Base-by-base conservation (phyloP, 805 yeast genomes). In the Starmerella ratchasimensis region DNA sequence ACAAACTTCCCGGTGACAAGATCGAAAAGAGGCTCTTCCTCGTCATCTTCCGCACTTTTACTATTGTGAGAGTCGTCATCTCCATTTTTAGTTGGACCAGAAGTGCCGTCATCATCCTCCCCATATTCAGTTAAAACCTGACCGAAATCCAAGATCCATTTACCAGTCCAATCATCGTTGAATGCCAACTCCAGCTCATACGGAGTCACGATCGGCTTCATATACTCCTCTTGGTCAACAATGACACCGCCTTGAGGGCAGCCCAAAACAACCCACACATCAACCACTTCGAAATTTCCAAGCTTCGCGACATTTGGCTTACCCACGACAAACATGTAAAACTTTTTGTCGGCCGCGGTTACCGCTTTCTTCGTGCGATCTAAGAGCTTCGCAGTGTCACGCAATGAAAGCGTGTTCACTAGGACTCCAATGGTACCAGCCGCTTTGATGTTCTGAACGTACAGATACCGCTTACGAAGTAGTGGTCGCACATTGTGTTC, bases 231-330 rank as follows among this genome's bases (percentile, higher is more conserved):
- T 39, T 76, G 72, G 56, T 88, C 94, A 11, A 90, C 57, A 26
- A 88, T 74, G 18, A 88, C 77, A 4, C 98, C 98, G 37, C 93
- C 86, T 49, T 84, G 83, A 9, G 93, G 84, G 56, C 98, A 90
- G 0, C 98, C 98, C 11, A 90, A 59, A 10, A 90, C 71, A 52
- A 93, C 86, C 97, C 98, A 90, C 17, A 81, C 69, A 49, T 90
- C 97, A 11, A 90, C 71, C n/a, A 74, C 76, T 45, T 88, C 98
- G 55, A 90, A 90, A 56, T 90, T 90, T 8, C 97, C 98, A 36
- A 90, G 64, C 53, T 90, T 90, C 19, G 98, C 94, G 15, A 90
- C 96, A 53, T 90, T 90, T 8, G 97, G 97, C 57, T 90, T 90
- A 9, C 98, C 98, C 3, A 90, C 97, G 3, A 86, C 97, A 61